A percentile compares a stretch with the other conserved stretches of the same genome.
Evolutionary conservation across 345 rosid species (phyloP).

Genomic region (Microcos paniculata): DNA sequence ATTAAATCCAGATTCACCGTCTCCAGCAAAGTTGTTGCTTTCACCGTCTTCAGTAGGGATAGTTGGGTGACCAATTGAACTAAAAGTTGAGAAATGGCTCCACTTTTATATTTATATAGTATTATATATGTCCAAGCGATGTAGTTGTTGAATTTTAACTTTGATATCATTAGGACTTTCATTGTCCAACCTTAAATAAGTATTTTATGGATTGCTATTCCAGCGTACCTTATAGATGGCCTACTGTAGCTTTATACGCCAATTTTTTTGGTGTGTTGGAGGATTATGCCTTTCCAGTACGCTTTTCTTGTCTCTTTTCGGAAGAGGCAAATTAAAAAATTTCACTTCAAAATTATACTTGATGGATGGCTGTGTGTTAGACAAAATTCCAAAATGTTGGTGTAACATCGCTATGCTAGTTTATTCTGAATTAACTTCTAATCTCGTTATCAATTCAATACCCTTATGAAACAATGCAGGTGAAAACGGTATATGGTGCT

Average conservation of each 20-base stretch:
- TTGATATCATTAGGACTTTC: neutral
- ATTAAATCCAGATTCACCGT: neutral
- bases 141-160: neutral
- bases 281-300: neutral
- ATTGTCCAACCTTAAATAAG: neutral
- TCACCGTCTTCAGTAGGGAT: neutral
- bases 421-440: neutral
- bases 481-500: slow-evolving; percentile 67
- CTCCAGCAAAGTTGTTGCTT: neutral
- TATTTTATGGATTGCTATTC: neutral
- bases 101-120: neutral
- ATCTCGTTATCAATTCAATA: slow-evolving; percentile 11
- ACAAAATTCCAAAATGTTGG: neutral
- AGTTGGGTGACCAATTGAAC: neutral
- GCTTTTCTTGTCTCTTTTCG: neutral
- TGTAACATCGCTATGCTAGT: neutral
- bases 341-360: neutral
- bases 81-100: neutral
- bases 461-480: slow-evolving; percentile 41
- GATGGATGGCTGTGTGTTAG: neutral
- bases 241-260: neutral
- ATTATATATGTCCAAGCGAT: neutral
- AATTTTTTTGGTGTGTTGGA: neutral
- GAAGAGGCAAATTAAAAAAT: neutral
- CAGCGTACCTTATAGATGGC: neutral